Evolutionary conservation across 495 filamentous ascomycete species (phyloP).

Genomic region (Neurospora sp.): DNA sequence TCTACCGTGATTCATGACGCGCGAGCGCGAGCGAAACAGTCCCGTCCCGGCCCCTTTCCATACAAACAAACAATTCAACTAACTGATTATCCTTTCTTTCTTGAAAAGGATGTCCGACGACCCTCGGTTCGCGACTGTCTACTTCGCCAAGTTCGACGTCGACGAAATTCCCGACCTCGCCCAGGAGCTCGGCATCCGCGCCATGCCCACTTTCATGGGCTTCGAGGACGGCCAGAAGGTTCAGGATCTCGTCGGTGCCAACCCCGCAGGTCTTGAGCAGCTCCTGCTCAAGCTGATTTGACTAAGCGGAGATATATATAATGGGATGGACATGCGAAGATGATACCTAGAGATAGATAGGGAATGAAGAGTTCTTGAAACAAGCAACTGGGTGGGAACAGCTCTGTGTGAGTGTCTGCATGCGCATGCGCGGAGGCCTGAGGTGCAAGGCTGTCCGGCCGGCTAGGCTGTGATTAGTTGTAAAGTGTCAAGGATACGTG

Average conservation of each 20-base stretch:
- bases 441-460: background rate
- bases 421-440: background rate
- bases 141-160: slow-evolving; percentile 91
- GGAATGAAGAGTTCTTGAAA: background rate
- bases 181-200: slow-evolving; percentile 71
- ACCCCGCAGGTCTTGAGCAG: too few species aligned
- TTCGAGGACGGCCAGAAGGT: slow-evolving; percentile 64
- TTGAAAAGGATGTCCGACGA: slow-evolving; percentile 42
- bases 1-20: background rate
- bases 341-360: background rate
- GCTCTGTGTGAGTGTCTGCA: background rate
- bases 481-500: background rate
- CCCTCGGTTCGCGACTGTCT: slow-evolving; percentile 39
- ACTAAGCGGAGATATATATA: background rate
- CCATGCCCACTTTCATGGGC: slow-evolving; percentile 90
- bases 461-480: background rate
- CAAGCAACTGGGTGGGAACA: background rate
- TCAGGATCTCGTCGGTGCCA: slow-evolving; percentile 73
- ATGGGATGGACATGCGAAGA: background rate
- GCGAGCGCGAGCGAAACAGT: background rate
- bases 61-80: background rate
- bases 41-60: background rate
- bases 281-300: too few species aligned
- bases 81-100: background rate
- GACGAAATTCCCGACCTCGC: slow-evolving; percentile 70